Evolutionary conservation across 2,329 filamentous ascomycete species (phyloP), one percentile per base, ranked within the genome.

Genomic region (Colletotrichum godetiae): DNA sequence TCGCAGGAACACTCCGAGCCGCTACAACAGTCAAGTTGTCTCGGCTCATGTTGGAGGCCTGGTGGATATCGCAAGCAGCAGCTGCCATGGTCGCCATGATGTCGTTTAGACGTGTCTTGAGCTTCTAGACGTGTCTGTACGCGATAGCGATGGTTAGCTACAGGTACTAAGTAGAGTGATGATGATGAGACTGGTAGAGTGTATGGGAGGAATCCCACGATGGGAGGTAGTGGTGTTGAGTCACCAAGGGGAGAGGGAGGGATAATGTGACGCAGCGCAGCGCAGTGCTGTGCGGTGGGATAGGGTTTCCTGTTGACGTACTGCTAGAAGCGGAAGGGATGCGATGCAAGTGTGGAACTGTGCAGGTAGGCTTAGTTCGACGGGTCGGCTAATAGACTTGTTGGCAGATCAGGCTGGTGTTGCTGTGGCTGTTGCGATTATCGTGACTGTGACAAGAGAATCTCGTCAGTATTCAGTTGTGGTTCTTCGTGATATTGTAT

Each of bases 21-120:
- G 90, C 90, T 91, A 92, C 90, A 91, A 85, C 90, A 92, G 90
- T 86, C 83, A 92, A 92, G 90, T 89, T 90, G 90, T 92, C 90
- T 92, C 90, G 89, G 87, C 83, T 84, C 74, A 72, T 81, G 82
- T 82, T 81, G 85, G 86, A 87, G 86, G 88, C 85, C 87, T 87
- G 88, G 80, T 87, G 88, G 85, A 91, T 92, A 89, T 91, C 90
- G 89, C 90, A 89, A 88, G 86, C 89, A 89, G 88, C 88, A 86
- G 89, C 86, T 88, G 88, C 88, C 90, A 90, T 88, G 82, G 86
- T 88, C 88, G 90, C 90, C 89, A 91, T 91, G 81, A 86, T 86
- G 82, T 83, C 81, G 79, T 57, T 70, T 66, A 61, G 67, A 70
- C 35, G 74, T 79, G 71, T 77, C 73, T 76, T 71, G 74, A 82